These are phyloP conservation scores for Lanmaoa pseudosensibilis DNA, from an alignment of 768 basidiomycete species.

Conservation along the genomic window DNA sequence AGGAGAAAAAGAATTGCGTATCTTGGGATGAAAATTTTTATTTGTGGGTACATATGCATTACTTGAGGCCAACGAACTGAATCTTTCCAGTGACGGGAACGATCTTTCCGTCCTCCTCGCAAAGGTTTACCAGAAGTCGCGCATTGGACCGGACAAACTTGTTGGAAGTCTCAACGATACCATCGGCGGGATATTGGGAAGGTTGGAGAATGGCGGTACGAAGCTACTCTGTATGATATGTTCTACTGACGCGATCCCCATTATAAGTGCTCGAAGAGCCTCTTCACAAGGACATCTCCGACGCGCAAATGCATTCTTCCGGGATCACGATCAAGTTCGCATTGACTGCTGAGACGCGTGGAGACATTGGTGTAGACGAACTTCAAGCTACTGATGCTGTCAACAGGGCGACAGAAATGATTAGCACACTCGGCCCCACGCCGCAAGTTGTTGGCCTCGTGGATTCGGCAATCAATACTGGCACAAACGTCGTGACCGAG, in stretches of 20 bases:
- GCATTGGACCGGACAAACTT: conserved; percentile 6
- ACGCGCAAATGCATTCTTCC: neutral
- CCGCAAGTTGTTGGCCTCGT: neutral
- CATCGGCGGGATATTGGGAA: conserved; percentile 10
- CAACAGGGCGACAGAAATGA: conserved; percentile 1
- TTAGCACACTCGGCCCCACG: neutral
- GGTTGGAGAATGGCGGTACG: conserved; percentile 16
- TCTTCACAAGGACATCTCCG: conserved; percentile 1
- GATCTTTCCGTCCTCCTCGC: conserved; percentile 12
- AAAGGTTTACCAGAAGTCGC: conserved; percentile 12
- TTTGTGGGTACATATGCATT: conserved; percentile 12
- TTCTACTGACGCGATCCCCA: neutral
- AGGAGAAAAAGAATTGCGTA: conserved; percentile 6
- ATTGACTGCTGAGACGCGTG: neutral
- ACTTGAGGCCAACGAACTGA: neutral
- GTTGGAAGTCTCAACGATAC: conserved; percentile 13
- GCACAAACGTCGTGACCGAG: neutral
- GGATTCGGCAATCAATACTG: neutral
- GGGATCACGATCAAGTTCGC: conserved; percentile 15
- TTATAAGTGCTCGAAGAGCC: conserved; percentile 15
- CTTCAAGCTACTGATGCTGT: conserved; percentile 17
- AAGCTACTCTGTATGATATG: neutral
- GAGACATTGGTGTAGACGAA: conserved; percentile 1
- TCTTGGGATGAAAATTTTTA: conserved; percentile 17
- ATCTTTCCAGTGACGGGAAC: conserved; percentile 11